Conservation (phyloP, 768 basidiomycete genomes). For the Russula ochroleuca region DNA sequence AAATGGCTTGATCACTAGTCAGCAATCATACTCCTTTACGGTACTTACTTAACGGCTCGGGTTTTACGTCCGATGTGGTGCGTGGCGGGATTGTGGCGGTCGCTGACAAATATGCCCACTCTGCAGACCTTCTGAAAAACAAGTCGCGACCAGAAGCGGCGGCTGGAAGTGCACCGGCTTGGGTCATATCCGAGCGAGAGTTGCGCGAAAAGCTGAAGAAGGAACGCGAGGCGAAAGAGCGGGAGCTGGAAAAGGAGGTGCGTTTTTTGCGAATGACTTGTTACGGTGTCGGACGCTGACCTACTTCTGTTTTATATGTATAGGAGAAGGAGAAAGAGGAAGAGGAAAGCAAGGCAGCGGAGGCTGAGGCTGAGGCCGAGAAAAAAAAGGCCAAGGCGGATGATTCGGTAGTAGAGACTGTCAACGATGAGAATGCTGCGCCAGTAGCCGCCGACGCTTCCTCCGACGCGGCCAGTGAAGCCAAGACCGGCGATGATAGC, state of each 20-base stretch:
- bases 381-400: slow-evolving; percentile 33
- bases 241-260: slow-evolving; percentile 64
- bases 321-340: slow-evolving; percentile 61
- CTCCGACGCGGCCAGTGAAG: slow-evolving; percentile 35
- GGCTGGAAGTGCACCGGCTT: slow-evolving; percentile 57
- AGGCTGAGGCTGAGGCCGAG: slow-evolving; percentile 42
- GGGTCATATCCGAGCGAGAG: slow-evolving; percentile 73
- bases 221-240: slow-evolving; percentile 69
- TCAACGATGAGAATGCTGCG: slow-evolving; percentile 29
- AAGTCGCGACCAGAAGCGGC: slow-evolving; percentile 79
- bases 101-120: slow-evolving; percentile 21
- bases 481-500: slow-evolving; percentile 33
- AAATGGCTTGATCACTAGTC: slow-evolving; percentile 27
- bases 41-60: slow-evolving; percentile 17
- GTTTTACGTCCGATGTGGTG: slow-evolving; percentile 23
- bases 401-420: slow-evolving; percentile 25
- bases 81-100: slow-evolving; percentile 29
- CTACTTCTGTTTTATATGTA: slow-evolving; percentile 34
- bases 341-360: slow-evolving; percentile 58
- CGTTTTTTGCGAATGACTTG: slow-evolving; percentile 30
- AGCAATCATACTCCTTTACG: slow-evolving; percentile 23
- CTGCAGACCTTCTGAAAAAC: slow-evolving; percentile 71
- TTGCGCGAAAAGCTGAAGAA: slow-evolving; percentile 67
- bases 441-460: slow-evolving; percentile 29
- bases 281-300: slow-evolving; percentile 8